Evolutionary conservation across 202 grass and related monocot species (phyloP), one percentile per base, ranked within the genome.

Genomic region (Zoysia matrella): DNA sequence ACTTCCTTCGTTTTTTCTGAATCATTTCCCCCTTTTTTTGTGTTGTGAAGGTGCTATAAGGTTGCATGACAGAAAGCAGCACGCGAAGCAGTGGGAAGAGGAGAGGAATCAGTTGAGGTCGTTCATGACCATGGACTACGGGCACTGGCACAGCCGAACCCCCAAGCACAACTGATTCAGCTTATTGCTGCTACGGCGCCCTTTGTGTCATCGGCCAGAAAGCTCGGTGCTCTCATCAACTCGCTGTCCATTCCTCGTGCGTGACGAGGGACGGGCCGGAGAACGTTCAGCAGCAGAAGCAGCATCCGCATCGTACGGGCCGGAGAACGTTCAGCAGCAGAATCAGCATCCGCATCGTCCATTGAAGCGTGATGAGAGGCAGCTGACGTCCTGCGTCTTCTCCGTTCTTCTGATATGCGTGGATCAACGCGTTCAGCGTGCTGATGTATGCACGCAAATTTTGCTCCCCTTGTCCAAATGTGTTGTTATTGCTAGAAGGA

Each of bases 151-250:
- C 47, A 69, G 88, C 22, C 83, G 79, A 74, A 9, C 7, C 42
- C 88, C 84, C 1, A 90, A 58, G 75, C 84, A 90, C 84, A 90
- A 90, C 75, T 86, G 84, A 86, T 16, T 47, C 64, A 65, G 44
- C 10, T 42, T 30, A 30, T 30, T 48, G 11, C 10, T 13, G 36
- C 47, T 15, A 18, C 14, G 22, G 22, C 11, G 47, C 42, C 14
- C 14, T 47, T 12, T 48, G 47, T 13, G 39, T 53, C 69, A 16
- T 30, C 13, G 60, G 69, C 22, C 65, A 39, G 50, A 45, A 67
- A 72, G 11, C 13, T 41, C 18, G 71, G 54, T 4, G 73, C 39
- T 53, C 14, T 39, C 75, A 47, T 5, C 11, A 30, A 30, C 75
- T 30, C 9, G n/a, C 65, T 41, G 43, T 69, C 60, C 30, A 1